Percentiles rank a stretch among this genome's conserved stretches.
Evolutionary conservation across 2,329 filamentous ascomycete species (phyloP).

Genomic region (Pleochaeta shiraiana): DNA sequence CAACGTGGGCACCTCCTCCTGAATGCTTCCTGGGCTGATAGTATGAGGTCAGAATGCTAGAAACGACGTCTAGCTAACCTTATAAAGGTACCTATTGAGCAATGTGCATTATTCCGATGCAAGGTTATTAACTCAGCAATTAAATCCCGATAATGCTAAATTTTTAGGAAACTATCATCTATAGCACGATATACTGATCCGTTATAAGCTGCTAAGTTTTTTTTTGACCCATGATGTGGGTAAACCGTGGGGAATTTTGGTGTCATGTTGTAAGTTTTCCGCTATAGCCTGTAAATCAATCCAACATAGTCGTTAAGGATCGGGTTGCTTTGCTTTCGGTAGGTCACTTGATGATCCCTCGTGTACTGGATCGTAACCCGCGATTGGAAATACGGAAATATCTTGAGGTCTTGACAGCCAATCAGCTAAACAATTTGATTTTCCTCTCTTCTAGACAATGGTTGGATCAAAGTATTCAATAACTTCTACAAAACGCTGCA

Average conservation of each 20-base stretch:
- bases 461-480: conserved; percentile 3
- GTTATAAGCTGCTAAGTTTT: neutral
- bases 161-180: neutral
- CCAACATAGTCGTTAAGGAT: neutral
- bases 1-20: neutral
- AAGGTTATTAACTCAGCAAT: neutral
- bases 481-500: conserved; percentile 1
- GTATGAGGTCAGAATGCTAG: neutral
- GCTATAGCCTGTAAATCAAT: neutral
- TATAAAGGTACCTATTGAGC: neutral
- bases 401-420: neutral
- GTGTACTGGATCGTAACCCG: neutral
- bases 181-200: neutral
- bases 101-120: conserved; percentile 2
- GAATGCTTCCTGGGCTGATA: neutral
- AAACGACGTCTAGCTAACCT: neutral
- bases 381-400: neutral
- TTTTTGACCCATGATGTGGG: neutral
- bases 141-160: neutral
- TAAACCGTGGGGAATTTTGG: neutral
- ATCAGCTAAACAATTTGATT: conserved; percentile 1
- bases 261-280: neutral
- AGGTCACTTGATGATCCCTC: neutral
- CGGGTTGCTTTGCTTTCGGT: neutral
- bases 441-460: conserved; percentile 1